Evolutionary conservation across 1,284 basidiomycete genomes (phyloP).

Genomic region (Ustilago vetiveriae): DNA sequence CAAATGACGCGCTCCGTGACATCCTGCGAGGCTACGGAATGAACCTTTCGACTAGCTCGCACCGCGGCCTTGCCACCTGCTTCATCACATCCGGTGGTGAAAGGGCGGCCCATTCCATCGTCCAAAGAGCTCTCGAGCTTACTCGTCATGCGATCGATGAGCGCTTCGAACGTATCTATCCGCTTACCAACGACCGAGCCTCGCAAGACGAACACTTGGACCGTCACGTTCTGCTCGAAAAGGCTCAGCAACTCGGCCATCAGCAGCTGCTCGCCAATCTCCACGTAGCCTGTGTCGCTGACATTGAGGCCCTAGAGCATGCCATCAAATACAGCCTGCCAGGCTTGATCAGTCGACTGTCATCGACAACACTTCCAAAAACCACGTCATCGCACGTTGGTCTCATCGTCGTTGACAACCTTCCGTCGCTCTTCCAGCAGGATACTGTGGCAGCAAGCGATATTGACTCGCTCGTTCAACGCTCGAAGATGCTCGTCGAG

Average conservation of each 20-base stretch:
- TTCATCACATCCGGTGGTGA: conserved; percentile 44
- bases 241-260: conserved; percentile 20
- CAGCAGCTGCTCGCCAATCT: conserved; percentile 27
- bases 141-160: conserved; percentile 8
- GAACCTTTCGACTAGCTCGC: background rate
- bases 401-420: conserved; percentile 50
- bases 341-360: conserved; percentile 23
- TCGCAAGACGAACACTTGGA: background rate
- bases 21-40: conserved; percentile 21
- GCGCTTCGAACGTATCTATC: conserved; percentile 6
- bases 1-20: conserved; percentile 7
- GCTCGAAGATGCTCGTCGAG: conserved; percentile 37
- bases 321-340: conserved; percentile 54
- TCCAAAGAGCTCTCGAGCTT: conserved; percentile 24
- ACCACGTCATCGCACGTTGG: conserved; percentile 10
- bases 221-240: conserved; percentile 6
- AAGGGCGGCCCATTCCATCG: conserved; percentile 26
- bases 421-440: conserved; percentile 55
- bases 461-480: conserved; percentile 28
- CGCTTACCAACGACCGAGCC: background rate
- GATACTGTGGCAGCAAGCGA: conserved; percentile 30
- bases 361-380: background rate
- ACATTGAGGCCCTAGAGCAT: conserved; percentile 47
- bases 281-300: conserved; percentile 38
- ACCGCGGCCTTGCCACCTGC: conserved; percentile 9